Evolutionary conservation across 208 protist genomes (phyloP).

Genomic region (Crithidia bombi): DNA sequence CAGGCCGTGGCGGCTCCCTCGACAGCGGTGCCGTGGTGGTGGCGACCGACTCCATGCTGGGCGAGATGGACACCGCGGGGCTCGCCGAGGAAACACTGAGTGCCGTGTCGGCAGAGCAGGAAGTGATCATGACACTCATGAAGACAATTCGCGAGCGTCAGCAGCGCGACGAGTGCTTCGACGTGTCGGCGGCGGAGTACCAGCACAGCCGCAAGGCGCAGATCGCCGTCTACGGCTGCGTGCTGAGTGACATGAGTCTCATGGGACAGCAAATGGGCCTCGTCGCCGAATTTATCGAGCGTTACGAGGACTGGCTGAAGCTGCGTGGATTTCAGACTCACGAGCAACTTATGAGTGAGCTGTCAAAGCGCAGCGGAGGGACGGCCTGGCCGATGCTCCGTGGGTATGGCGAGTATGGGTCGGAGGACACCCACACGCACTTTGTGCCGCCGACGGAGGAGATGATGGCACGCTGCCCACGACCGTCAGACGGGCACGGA

Average conservation of each 20-base stretch:
- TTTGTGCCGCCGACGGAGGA: conserved; percentile 48
- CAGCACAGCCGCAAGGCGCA: conserved; percentile 59
- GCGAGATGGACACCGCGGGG: conserved; percentile 31
- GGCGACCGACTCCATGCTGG: conserved; percentile 14
- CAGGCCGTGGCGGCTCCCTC: background rate
- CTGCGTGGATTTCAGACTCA: conserved; percentile 59
- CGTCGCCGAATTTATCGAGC: conserved; percentile 52
- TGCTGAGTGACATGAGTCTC: conserved; percentile 78
- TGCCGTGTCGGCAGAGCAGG: conserved; percentile 58
- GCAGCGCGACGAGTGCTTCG: conserved; percentile 41
- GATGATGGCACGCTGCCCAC: conserved; percentile 23
- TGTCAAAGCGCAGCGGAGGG: conserved; percentile 40
- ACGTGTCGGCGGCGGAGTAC: conserved; percentile 46
- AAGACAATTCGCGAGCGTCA: conserved; percentile 63
- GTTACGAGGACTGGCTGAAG: conserved; percentile 78
- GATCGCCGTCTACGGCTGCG: conserved; percentile 77
- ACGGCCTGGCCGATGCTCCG: conserved; percentile 33
- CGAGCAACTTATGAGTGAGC: conserved; percentile 54
- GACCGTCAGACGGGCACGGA: background rate
- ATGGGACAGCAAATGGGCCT: conserved; percentile 60
- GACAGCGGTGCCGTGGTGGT: conserved; percentile 17
- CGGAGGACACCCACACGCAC: conserved; percentile 19
- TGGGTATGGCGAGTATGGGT: conserved; percentile 1
- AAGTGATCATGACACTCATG: conserved; percentile 68
- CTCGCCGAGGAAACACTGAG: conserved; percentile 45